These are phyloP conservation scores for Elongisporangium anandrum DNA, from an alignment of 352 stramenopile species.

Conservation along the genomic window DNA sequence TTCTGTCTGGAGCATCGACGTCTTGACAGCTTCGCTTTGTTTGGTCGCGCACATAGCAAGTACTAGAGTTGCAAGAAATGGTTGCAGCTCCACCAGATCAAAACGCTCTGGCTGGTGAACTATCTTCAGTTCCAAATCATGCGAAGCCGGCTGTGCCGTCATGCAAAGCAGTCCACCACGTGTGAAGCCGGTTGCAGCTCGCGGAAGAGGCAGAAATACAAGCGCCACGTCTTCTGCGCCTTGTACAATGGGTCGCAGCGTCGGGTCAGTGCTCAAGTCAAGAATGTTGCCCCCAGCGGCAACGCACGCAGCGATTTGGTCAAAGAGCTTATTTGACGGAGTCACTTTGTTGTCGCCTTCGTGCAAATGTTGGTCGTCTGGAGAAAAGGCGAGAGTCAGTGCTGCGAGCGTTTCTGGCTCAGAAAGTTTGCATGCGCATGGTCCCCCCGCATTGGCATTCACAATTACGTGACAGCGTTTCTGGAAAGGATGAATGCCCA, in stretches of 20 bases:
- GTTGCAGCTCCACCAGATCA: slow-evolving; percentile 18
- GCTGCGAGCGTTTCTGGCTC: too few relatives aligned
- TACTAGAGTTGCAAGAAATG: slow-evolving; percentile 41
- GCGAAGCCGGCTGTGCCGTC: neutral
- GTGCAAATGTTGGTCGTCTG: too few relatives aligned
- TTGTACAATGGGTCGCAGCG: slow-evolving; percentile 19
- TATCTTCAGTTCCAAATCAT: slow-evolving; percentile 12
- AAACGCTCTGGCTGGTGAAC: neutral
- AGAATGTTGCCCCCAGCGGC: slow-evolving; percentile 9
- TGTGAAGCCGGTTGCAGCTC: too few relatives aligned
- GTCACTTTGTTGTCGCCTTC: too few relatives aligned
- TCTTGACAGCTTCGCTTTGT: slow-evolving; percentile 51
- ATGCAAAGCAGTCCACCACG: slow-evolving; percentile 8
- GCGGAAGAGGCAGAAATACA: slow-evolving; percentile 47
- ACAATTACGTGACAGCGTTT: slow-evolving; percentile 31
- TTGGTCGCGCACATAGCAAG: slow-evolving; percentile 45
- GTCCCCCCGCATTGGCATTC: slow-evolving; percentile 5
- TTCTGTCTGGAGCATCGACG: slow-evolving; percentile 59
- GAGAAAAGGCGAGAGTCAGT: too few relatives aligned
- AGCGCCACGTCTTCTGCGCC: slow-evolving; percentile 12
- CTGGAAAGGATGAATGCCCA: slow-evolving; percentile 40
- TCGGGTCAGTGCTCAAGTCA: slow-evolving; percentile 31
- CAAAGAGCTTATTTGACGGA: too few relatives aligned
- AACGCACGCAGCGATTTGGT: too few relatives aligned
- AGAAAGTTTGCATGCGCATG: too few relatives aligned